Base-by-base conservation (phyloP, 108 stramenopile genomes). In the Schizochytrium sp. region DNA sequence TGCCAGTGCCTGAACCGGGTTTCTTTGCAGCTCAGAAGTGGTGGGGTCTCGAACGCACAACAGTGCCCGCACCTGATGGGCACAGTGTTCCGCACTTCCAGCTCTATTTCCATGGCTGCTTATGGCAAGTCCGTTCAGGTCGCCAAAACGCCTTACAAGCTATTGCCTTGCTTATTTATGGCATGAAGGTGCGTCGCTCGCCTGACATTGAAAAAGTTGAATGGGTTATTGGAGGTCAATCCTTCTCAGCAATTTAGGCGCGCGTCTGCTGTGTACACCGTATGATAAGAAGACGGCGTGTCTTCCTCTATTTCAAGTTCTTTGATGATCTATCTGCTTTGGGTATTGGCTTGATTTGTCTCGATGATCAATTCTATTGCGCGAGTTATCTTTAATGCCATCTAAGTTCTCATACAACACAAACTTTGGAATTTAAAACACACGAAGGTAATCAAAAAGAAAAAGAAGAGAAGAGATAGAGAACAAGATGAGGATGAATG, bases 131-230 rank as follows among this genome's bases (percentile, higher is more conserved):
- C 28, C 76, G 76, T 38, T 46, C 76, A 5, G 76, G 76, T 5
- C 76, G 76, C 17, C 76, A 83, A 38, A 83, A 83, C 47, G 76
- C 76, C 28, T 28, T 83, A 10, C 76, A 83, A 53, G 76, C 76
- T 5, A 50, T 83, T 83, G 76, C 76, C 47, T 50, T 83, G 2
- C 47, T 83, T 0, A 28, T 83, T 42, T 83, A 83, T 53, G 55
- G 76, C 76, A 83, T 83, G 76, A 83, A 83, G 2, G 53, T 55
- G 47, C 76, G 5, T 50, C 76, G 76, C 28, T 49, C 53, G 47
- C 50, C 53, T 10, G 76, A 53, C 47, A 28, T 83, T 38, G 76
- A 83, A 53, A 55, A 38, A n/a, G 47, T 83, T 8, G 76, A 83
- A n/a, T 55, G 53, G 47, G 76, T 83, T 53, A 40, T 83, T 1